Base-by-base conservation (phyloP, 768 basidiomycete species). In the Podaxis carcinomalis region DNA sequence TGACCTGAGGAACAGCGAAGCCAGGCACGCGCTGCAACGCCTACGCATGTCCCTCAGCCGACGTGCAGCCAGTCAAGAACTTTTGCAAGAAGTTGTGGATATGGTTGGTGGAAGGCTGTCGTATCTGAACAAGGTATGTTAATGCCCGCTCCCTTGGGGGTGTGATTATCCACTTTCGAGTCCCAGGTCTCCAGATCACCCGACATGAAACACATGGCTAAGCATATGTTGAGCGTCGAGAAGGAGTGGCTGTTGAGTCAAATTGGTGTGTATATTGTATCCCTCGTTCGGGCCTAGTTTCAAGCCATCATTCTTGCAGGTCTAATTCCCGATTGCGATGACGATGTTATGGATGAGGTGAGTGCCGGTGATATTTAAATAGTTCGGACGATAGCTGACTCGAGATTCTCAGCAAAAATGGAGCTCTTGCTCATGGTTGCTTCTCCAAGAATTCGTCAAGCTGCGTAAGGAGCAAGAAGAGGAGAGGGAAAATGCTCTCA, bases 341-440 rank as follows among this genome's bases (percentile, higher is more conserved):
- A 92, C 73, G 89, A 91, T 68, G 85, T 91, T 60, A 92, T 91
- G 92, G 93, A 94, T 72, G 93, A 93, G 79, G 90, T 90, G 65
- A 64, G 77, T 70, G 3, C 50, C 36, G 46, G 40, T n/a, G 54
- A 63, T 59, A 49, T 28, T 49, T 11, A 62, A 47, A 50, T 13
- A 2, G 40, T 39, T 6, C 59, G 51, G 36, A 51, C 3, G 11
- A 11, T 51, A 23, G 19, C 32, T 49, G 47, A 27, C 32, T 6
- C 6, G 7, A 9, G 21, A 25, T 49, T 7, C 21, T 19, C 23
- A 87, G 85, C 88, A 90, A 85, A 90, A 89, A 83, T 89, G 87
- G 85, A 85, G 83, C 65, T 86, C 86, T 44, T 92, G 91, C 68
- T 89, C 90, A 16, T 93, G 91, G 90, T 77, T 92, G 1, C 79